phyloP scores from a whole-genome alignment of 2,329 filamentous ascomycete genomes.

The Rosellinia necatrix region DNA sequence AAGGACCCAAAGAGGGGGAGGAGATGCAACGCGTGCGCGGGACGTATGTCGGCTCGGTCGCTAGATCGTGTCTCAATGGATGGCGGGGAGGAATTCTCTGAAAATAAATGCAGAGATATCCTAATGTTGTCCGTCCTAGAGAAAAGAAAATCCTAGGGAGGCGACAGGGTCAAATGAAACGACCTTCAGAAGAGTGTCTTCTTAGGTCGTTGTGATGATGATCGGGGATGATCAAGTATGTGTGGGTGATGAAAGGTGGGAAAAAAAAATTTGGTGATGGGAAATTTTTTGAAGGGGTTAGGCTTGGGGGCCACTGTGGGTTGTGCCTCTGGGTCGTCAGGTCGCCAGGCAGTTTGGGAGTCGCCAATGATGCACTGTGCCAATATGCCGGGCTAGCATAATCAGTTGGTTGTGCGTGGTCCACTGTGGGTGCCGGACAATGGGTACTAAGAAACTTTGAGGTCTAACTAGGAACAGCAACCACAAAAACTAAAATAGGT shows the following conservation, averaged over 20 bases:
- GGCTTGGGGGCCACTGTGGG: constrained; percentile 21
- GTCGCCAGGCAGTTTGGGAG: neutral
- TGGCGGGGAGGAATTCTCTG: constrained; percentile 36
- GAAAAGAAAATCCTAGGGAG: constrained; percentile 26
- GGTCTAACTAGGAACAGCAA: too few species aligned
- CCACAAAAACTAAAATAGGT: too few species aligned
- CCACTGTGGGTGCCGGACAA: constrained; percentile 1
- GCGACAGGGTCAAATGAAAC: constrained; percentile 28
- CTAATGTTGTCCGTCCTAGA: constrained; percentile 34
- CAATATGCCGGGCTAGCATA: neutral
- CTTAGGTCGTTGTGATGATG: constrained; percentile 36
- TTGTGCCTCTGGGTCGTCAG: constrained; percentile 7
- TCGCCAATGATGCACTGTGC: neutral
- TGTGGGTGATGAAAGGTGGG: constrained; percentile 33
- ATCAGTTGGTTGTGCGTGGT: constrained; percentile 8
- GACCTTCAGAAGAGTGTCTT: constrained; percentile 36
- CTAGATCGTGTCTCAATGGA: constrained; percentile 31
- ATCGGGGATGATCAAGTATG: constrained; percentile 35
- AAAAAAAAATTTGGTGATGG: constrained; percentile 36
- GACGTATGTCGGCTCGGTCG: constrained; percentile 27
- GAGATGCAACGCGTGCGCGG: constrained; percentile 30
- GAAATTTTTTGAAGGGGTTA: constrained; percentile 39
- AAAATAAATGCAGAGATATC: constrained; percentile 39
- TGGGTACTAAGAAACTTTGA: neutral
- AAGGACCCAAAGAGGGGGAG: constrained; percentile 12